Percentiles rank a stretch among this genome's conserved stretches.
Evolutionary conservation across 2,329 filamentous ascomycete species (phyloP).

Genomic region (Ophiocordyceps unilateralis): DNA sequence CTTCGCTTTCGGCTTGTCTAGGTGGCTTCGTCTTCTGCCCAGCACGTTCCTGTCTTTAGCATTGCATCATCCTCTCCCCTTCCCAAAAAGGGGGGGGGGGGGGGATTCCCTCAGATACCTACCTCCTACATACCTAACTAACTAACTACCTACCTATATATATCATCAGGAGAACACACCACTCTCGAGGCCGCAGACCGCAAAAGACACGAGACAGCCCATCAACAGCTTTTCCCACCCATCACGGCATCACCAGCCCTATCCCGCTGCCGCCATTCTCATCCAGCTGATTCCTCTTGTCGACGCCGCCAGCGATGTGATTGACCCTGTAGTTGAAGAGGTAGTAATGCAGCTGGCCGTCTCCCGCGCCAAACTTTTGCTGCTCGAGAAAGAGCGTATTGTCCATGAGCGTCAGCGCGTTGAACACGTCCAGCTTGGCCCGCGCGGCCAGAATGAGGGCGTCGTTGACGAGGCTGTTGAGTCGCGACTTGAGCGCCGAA

Average conservation of each 20-base stretch:
- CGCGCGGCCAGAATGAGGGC: constrained; percentile 77
- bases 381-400: constrained; percentile 86
- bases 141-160: too few species aligned
- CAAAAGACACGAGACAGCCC: too few species aligned
- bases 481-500: constrained; percentile 52
- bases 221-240: too few species aligned
- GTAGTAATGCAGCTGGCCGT: constrained; percentile 93
- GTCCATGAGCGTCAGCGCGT: constrained; percentile 83
- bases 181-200: too few species aligned
- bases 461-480: constrained; percentile 70
- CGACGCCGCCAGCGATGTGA: constrained; percentile 70
- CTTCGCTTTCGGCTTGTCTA: background rate
- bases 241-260: constrained; percentile 61
- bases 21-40: too few species aligned
- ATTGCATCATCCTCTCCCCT: too few species aligned
- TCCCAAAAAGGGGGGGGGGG: too few species aligned
- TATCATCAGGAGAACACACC: too few species aligned
- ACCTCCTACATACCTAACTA: too few species aligned
- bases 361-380: constrained; percentile 86
- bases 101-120: too few species aligned
- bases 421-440: constrained; percentile 84
- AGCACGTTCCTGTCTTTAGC: too few species aligned
- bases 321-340: constrained; percentile 91
- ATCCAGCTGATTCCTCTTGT: constrained; percentile 63
- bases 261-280: constrained; percentile 67